phyloP scores from a whole-genome alignment of 106 monocot genomes.

The Allium fistulosum region DNA sequence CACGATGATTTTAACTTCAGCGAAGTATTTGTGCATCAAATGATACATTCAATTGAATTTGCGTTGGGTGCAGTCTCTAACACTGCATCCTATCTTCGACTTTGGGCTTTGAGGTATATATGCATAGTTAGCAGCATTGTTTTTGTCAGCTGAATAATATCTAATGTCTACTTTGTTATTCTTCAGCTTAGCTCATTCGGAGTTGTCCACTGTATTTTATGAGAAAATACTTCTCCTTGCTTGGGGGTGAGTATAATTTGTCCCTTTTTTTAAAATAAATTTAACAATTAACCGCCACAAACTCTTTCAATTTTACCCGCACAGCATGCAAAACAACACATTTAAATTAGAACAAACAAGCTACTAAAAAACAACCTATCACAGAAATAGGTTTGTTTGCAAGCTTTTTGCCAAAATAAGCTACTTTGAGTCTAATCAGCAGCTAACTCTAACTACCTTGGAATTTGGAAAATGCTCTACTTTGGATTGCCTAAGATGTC shows the following conservation, averaged over 20 bases:
- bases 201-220: slow-evolving; percentile 93
- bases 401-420: too few species aligned
- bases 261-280: too few species aligned
- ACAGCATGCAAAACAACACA: too few species aligned
- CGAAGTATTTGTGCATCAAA: slow-evolving; percentile 98
- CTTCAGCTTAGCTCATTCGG: slow-evolving; percentile 95
- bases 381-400: too few species aligned
- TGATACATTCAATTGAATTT: slow-evolving; percentile 99
- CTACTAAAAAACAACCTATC: too few species aligned
- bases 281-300: too few species aligned
- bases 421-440: too few species aligned
- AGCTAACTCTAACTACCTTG: too few species aligned
- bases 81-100: slow-evolving; percentile 97
- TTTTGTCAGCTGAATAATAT: not conserved
- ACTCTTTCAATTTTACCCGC: not conserved
- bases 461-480: too few species aligned
- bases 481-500: too few species aligned
- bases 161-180: not conserved
- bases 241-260: slow-evolving; percentile 59
- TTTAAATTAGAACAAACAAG: too few species aligned
- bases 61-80: slow-evolving; percentile 91
- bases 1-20: slow-evolving; percentile 95
- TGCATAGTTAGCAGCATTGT: not conserved
- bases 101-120: slow-evolving; percentile 88
- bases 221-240: slow-evolving; percentile 91